Conservation (phyloP, 2,329 filamentous ascomycete species). For the Sclerotinia subarctica region DNA sequence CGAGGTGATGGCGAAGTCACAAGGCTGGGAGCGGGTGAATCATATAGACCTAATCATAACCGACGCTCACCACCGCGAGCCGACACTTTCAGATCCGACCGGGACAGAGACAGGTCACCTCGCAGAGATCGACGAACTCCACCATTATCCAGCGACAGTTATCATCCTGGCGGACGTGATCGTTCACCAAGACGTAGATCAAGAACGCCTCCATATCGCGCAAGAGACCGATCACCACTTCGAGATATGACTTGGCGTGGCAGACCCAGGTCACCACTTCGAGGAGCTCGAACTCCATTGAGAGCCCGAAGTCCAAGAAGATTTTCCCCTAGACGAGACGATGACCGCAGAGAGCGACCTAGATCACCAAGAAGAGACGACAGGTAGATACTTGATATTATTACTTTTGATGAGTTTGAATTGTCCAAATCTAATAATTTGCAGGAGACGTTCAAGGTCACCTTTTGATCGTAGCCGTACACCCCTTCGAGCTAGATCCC, state of each 20-base stretch:
- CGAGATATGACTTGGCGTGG: slow-evolving; percentile 30
- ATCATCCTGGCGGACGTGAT: slow-evolving; percentile 33
- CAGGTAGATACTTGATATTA: slow-evolving; percentile 24
- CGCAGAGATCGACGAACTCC: slow-evolving; percentile 31
- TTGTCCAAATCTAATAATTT: slow-evolving; percentile 16
- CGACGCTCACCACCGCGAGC: slow-evolving; percentile 35
- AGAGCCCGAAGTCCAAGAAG: slow-evolving; percentile 37
- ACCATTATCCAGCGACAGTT: slow-evolving; percentile 33
- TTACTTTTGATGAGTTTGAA: background rate
- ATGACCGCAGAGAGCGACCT: slow-evolving; percentile 42
- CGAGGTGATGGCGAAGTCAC: slow-evolving; percentile 39
- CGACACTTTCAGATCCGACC: slow-evolving; percentile 33
- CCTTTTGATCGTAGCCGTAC: slow-evolving; percentile 38
- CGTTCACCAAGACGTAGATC: slow-evolving; percentile 36
- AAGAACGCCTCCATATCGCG: slow-evolving; percentile 34
- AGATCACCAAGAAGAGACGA: slow-evolving; percentile 37
- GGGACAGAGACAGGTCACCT: slow-evolving; percentile 32
- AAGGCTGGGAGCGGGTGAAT: slow-evolving; percentile 38
- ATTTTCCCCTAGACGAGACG: slow-evolving; percentile 40
- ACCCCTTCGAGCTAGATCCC: slow-evolving; percentile 28
- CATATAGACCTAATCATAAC: slow-evolving; percentile 35
- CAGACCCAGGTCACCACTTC: slow-evolving; percentile 33
- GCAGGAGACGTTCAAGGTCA: slow-evolving; percentile 39
- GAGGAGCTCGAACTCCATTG: slow-evolving; percentile 39
- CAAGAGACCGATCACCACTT: slow-evolving; percentile 35